These are phyloP conservation scores for Ehretia macrophylla DNA, from an alignment of 257 asterid species.

Conservation along the genomic window DNA sequence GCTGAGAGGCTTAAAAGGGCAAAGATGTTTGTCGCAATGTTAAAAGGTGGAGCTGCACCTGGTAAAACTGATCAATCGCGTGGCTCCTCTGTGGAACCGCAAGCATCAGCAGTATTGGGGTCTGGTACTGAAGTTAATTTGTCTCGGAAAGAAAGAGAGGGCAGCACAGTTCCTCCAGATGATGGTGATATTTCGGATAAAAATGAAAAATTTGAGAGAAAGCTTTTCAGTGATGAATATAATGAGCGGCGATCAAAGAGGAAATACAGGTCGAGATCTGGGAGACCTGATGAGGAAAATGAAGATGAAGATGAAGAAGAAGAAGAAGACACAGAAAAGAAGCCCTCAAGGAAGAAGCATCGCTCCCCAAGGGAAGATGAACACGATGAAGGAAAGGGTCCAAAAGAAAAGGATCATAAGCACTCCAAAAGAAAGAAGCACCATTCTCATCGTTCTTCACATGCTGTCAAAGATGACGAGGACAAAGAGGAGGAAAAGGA, in stretches of 20 bases:
- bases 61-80: slow-evolving; percentile 40
- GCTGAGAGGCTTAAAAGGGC: slow-evolving; percentile 93
- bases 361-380: slow-evolving; percentile 26
- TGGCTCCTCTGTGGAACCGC: slow-evolving; percentile 61
- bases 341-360: slow-evolving; percentile 27
- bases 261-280: slow-evolving; percentile 48
- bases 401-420: slow-evolving; percentile 25
- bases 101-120: slow-evolving; percentile 32
- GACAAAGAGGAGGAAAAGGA: slow-evolving; percentile 28
- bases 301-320: slow-evolving; percentile 28
- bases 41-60: slow-evolving; percentile 61
- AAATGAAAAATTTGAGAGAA: slow-evolving; percentile 26
- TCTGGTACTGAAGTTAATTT: slow-evolving; percentile 25
- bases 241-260: slow-evolving; percentile 31
- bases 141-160: slow-evolving; percentile 35
- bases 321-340: slow-evolving; percentile 11
- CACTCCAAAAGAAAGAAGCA: slow-evolving; percentile 29
- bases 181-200: slow-evolving; percentile 19
- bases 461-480: slow-evolving; percentile 23
- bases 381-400: slow-evolving; percentile 29
- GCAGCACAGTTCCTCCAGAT: slow-evolving; percentile 35
- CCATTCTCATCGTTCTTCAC: slow-evolving; percentile 22
- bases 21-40: slow-evolving; percentile 77
- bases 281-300: slow-evolving; percentile 28
- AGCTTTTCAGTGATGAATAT: slow-evolving; percentile 37